phyloP scores from a whole-genome alignment of 2,329 filamentous ascomycete species.

The Alternaria brassicicola region DNA sequence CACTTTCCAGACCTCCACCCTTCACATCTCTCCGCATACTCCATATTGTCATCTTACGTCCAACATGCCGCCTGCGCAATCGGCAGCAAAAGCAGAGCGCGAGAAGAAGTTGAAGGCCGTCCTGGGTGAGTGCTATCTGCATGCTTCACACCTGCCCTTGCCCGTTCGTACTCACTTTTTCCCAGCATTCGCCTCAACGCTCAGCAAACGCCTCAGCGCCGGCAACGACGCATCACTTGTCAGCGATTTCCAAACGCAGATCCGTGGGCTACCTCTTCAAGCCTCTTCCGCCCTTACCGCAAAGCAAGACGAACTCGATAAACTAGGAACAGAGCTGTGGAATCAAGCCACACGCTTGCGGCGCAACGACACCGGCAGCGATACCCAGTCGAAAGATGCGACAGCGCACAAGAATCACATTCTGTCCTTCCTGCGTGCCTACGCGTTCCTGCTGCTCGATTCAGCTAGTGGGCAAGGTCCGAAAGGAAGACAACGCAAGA shows the following conservation, averaged over 20 bases:
- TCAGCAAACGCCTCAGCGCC: conserved; percentile 32
- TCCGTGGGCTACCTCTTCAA: conserved; percentile 49
- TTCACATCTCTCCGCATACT: no score
- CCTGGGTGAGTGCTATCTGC: conserved; percentile 30
- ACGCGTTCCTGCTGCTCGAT: conserved; percentile 73
- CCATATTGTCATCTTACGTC: no score
- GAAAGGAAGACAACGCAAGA: conserved; percentile 33
- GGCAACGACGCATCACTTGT: conserved; percentile 28
- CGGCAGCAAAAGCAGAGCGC: conserved; percentile 37
- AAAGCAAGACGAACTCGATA: conserved; percentile 60
- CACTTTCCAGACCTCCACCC: not conserved
- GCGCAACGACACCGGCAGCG: conserved; percentile 19
- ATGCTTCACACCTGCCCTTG: not conserved
- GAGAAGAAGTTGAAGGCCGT: conserved; percentile 46
- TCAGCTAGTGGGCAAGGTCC: conserved; percentile 33
- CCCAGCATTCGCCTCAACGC: conserved; percentile 42
- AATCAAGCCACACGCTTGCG: conserved; percentile 65
- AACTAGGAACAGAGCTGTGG: conserved; percentile 66
- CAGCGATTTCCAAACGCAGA: conserved; percentile 49
- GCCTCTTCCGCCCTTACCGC: conserved; percentile 33
- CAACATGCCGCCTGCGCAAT: conserved; percentile 33
- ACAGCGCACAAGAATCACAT: conserved; percentile 21
- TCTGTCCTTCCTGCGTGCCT: conserved; percentile 52
- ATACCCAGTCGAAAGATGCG: conserved; percentile 44
- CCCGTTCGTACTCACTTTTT: conserved; percentile 12